A percentile compares a stretch with the other conserved stretches of the same genome.
Conservation (phyloP, 1,139 yeast genomes). For the Blastobotrys ciferrii region DNA sequence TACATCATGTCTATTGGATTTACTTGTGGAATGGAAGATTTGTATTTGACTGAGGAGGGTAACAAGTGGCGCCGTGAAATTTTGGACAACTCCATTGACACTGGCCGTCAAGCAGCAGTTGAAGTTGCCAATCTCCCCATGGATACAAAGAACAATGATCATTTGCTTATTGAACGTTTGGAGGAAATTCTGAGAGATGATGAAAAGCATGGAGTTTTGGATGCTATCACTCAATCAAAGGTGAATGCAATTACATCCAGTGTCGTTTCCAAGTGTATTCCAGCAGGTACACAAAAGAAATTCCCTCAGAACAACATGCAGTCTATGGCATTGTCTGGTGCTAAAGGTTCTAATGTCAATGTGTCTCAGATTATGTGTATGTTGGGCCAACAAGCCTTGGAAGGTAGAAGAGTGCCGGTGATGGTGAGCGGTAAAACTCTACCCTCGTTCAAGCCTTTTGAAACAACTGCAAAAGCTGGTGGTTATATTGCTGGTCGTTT, state of each 20-base stretch:
- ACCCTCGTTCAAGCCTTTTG: constrained; percentile 95
- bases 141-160: constrained; percentile 54
- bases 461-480: constrained; percentile 97
- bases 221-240: constrained; percentile 93
- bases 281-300: constrained; percentile 91
- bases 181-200: constrained; percentile 96
- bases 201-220: constrained; percentile 85
- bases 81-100: constrained; percentile 69
- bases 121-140: constrained; percentile 85
- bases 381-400: constrained; percentile 97
- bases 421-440: constrained; percentile 98
- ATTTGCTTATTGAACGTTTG: constrained; percentile 81
- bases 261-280: constrained; percentile 92
- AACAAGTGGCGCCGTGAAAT: constrained; percentile 85
- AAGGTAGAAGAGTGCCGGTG: constrained; percentile 98
- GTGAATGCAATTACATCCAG: constrained; percentile 89
- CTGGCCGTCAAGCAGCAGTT: constrained; percentile 88
- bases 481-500: constrained; percentile 97
- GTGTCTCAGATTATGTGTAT: constrained; percentile 99
- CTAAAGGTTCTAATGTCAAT: constrained; percentile 97
- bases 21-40: constrained; percentile 99
- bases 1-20: constrained; percentile 90
- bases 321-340: constrained; percentile 98
- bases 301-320: constrained; percentile 98
- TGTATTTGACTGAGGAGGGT: constrained; percentile 88